Evolutionary conservation across 2,329 filamentous ascomycete genomes (phyloP).

Genomic region (Ramularia collo-cygni): DNA sequence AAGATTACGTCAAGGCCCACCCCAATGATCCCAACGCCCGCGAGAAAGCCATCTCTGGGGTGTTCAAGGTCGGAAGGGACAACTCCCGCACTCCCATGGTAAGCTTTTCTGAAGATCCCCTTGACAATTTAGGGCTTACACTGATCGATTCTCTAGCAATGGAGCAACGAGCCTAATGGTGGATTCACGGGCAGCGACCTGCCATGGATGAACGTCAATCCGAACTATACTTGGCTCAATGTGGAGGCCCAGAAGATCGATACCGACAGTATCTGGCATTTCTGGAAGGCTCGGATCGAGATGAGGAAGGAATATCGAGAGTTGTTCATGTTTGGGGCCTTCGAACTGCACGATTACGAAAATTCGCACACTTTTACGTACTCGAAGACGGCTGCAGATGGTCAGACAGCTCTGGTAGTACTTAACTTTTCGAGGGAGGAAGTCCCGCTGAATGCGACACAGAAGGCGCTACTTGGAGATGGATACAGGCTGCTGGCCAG

Average conservation of each 20-base stretch:
- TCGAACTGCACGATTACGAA: constrained; percentile 48
- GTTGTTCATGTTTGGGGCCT: constrained; percentile 62
- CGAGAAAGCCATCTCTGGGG: constrained; percentile 38
- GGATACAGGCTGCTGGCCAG: constrained; percentile 41
- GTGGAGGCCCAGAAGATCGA: constrained; percentile 48
- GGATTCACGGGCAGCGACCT: constrained; percentile 54
- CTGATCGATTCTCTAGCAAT: no score
- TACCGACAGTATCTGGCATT: constrained; percentile 49
- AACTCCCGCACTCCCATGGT: constrained; percentile 66
- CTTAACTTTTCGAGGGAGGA: constrained; percentile 33
- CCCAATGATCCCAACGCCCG: constrained; percentile 21
- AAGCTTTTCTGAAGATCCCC: no score
- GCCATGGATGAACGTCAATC: constrained; percentile 67
- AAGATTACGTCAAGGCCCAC: constrained; percentile 60
- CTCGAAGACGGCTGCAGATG: constrained; percentile 28
- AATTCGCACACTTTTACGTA: constrained; percentile 49
- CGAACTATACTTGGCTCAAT: constrained; percentile 57
- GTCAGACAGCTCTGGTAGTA: constrained; percentile 29
- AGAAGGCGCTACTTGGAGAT: constrained; percentile 16
- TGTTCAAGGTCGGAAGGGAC: constrained; percentile 58
- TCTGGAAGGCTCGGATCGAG: constrained; percentile 47
- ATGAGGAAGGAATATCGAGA: constrained; percentile 56
- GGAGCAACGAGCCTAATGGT: constrained; percentile 53
- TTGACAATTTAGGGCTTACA: no score
- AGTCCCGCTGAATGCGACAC: constrained; percentile 17